These are phyloP conservation scores for Podochytrium sp. DNA, from an alignment of 192 early-diverging fungal species.

Conservation along the genomic window DNA sequence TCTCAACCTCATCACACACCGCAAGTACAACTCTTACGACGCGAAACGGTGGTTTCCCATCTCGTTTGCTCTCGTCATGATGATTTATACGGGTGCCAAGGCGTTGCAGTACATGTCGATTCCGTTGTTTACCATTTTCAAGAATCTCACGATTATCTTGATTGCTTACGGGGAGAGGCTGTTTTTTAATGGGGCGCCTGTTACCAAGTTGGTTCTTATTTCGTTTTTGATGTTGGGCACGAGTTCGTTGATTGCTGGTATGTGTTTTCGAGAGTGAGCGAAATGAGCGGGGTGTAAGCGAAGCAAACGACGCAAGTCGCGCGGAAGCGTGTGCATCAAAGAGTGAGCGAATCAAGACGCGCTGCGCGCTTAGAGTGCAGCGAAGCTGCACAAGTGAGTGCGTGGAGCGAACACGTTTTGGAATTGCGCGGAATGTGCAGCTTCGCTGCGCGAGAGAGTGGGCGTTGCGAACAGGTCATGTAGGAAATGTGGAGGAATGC, in stretches of 20 bases:
- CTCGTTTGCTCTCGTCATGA: constrained; percentile 79
- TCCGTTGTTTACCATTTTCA: constrained; percentile 96
- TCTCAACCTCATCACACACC: constrained; percentile 36
- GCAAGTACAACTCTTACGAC: constrained; percentile 30
- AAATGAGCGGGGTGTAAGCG: not conserved
- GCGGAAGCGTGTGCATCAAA: constrained; percentile 49
- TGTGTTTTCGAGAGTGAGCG: constrained; percentile 40
- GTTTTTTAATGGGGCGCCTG: constrained; percentile 75
- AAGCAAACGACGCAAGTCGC: not conserved
- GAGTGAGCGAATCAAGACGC: not conserved
- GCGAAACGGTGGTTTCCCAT: constrained; percentile 75
- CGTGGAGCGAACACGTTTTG: too few species aligned
- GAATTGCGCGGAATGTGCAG: too few species aligned
- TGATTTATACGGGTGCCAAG: constrained; percentile 98
- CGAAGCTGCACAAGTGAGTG: not conserved
- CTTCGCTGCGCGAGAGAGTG: too few species aligned
- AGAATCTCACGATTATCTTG: constrained; percentile 97
- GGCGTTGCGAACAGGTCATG: too few species aligned
- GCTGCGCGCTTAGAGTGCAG: not conserved
- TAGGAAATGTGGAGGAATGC: too few species aligned
- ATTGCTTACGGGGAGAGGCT: constrained; percentile 92
- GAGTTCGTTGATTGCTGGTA: constrained; percentile 84
- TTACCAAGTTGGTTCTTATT: constrained; percentile 79
- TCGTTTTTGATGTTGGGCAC: constrained; percentile 82
- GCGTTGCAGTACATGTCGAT: constrained; percentile 90